These are phyloP conservation scores for Aspergillus cejpii DNA, from an alignment of 2,329 filamentous ascomycete genomes.

Conservation along the genomic window DNA sequence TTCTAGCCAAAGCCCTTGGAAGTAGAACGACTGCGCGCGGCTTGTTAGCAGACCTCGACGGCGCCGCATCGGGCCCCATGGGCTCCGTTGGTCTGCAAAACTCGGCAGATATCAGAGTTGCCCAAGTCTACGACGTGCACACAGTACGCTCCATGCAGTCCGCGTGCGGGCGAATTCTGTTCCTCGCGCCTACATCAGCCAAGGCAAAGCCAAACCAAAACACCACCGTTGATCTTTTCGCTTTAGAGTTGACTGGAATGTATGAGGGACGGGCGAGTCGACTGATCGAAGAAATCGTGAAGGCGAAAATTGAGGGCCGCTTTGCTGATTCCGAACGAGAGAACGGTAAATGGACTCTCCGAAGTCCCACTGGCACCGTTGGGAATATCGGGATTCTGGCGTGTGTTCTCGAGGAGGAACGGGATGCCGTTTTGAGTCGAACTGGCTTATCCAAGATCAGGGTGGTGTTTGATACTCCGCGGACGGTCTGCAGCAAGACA, in stretches of 20 bases:
- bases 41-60: constrained; percentile 77
- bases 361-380: constrained; percentile 57
- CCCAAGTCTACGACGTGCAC: constrained; percentile 62
- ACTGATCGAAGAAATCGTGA: constrained; percentile 77
- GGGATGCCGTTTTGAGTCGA: constrained; percentile 49
- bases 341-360: constrained; percentile 69
- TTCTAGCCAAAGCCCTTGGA: constrained; percentile 64
- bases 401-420: constrained; percentile 39
- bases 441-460: constrained; percentile 29
- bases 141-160: constrained; percentile 61
- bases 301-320: constrained; percentile 76
- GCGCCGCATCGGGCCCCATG: constrained; percentile 55
- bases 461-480: constrained; percentile 34
- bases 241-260: constrained; percentile 64
- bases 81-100: constrained; percentile 21
- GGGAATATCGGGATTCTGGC: constrained; percentile 50
- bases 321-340: constrained; percentile 81
- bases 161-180: constrained; percentile 34
- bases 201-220: constrained; percentile 18
- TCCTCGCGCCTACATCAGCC: constrained; percentile 28
- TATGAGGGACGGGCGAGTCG: constrained; percentile 73
- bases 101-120: constrained; percentile 65
- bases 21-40: constrained; percentile 65
- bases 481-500: constrained; percentile 24
- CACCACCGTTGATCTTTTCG: constrained; percentile 47